phyloP scores from a whole-genome alignment of 768 basidiomycete genomes.

The Tylopilus sp. region DNA sequence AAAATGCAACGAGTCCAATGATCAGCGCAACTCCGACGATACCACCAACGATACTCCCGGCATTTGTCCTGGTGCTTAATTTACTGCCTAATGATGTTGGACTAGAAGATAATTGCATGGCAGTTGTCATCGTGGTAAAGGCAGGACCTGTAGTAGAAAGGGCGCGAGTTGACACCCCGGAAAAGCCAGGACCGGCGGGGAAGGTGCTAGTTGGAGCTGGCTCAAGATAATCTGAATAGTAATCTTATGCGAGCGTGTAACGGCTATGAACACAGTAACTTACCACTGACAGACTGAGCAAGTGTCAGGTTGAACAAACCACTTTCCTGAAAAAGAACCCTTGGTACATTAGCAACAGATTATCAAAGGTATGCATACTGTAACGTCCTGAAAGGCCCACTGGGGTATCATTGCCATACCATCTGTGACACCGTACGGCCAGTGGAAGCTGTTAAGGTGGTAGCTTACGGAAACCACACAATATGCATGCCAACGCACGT shows the following conservation, averaged over 20 bases:
- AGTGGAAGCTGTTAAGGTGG: constrained; percentile 37
- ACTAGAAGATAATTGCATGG: no score
- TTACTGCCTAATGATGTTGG: no score
- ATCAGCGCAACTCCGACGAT: no score
- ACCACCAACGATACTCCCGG: no score
- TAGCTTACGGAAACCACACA: background rate
- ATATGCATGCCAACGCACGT: constrained; percentile 16
- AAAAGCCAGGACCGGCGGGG: no score
- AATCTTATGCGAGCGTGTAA: background rate
- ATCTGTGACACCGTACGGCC: constrained; percentile 42
- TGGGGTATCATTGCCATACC: constrained; percentile 51
- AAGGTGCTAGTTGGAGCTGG: no score
- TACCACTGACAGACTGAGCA: constrained; percentile 36
- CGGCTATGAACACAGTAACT: background rate
- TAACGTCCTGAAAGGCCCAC: constrained; percentile 61
- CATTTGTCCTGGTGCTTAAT: no score
- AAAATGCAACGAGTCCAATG: no score
- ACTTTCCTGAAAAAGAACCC: constrained; percentile 24
- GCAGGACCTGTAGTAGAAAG: no score
- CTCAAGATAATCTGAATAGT: background rate
- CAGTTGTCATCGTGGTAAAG: no score
- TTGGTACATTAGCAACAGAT: constrained; percentile 3
- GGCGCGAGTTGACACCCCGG: no score
- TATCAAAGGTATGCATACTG: constrained; percentile 31
- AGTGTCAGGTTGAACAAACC: constrained; percentile 38